A percentile compares a stretch with the other conserved stretches of the same genome.
Conservation (phyloP, 2,329 filamentous ascomycete genomes). For the Chaetoscypha palmicola region DNA sequence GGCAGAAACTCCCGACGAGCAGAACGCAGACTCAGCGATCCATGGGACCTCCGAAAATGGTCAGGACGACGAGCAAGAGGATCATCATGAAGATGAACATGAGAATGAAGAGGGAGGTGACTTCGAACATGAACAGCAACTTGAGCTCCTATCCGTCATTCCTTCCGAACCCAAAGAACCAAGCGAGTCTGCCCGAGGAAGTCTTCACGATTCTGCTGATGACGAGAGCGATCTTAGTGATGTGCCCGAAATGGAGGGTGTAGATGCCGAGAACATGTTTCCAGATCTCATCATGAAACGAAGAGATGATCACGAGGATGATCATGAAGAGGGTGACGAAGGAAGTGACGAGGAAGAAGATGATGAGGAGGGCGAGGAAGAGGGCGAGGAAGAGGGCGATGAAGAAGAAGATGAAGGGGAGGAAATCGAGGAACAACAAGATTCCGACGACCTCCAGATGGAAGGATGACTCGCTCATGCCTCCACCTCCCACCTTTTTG, state of each 20-base stretch:
- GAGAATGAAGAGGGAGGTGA: conserved; percentile 36
- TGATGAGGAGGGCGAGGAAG: not conserved
- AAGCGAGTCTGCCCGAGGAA: conserved; percentile 18
- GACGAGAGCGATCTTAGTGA: conserved; percentile 49
- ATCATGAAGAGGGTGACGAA: not conserved
- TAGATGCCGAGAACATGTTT: not conserved
- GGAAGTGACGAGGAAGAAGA: not conserved
- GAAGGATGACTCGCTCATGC: no score
- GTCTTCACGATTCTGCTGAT: conserved; percentile 44
- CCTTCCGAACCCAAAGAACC: conserved; percentile 9
- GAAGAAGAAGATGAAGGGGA: conserved; percentile 1
- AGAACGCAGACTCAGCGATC: conserved; percentile 14
- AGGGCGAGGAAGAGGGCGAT: not conserved
- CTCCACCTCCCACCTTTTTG: no score
- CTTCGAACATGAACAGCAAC: conserved; percentile 30
- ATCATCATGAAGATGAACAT: conserved; percentile 12
- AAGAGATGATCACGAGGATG: not conserved
- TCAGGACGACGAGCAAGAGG: conserved; percentile 34
- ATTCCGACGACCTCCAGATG: no score
- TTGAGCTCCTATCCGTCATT: conserved; percentile 19
- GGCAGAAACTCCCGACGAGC: conserved; percentile 3
- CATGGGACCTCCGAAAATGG: conserved; percentile 30
- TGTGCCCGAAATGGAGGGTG: conserved; percentile 33
- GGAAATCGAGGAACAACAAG: conserved; percentile 2
- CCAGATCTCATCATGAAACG: not conserved